Base-by-base conservation (phyloP, 306 rosid species). In the Quercus glauca region DNA sequence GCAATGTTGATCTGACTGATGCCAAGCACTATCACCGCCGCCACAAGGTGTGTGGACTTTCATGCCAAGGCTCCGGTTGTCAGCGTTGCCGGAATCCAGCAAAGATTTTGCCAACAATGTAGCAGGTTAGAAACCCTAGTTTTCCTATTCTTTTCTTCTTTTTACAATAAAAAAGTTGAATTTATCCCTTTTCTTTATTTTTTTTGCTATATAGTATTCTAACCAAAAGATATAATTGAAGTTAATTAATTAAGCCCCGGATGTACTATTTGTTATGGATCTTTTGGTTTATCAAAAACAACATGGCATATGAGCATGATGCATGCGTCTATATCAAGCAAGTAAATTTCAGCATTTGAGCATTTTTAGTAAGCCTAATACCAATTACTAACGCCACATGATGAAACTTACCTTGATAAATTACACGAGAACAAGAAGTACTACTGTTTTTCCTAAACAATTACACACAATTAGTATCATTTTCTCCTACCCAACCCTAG, bases 71-170 rank as follows among this genome's bases (percentile, higher is more conserved):
- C 98, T 79, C 65, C 90, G 68, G 64, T 74, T 4, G 98, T 90
- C 68, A 59, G 76, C 31, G 80, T 96, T 26, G 78, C 77, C 4
- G 93, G 92, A 1, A 69, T 69, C 31, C 88, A 81, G 5, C 97
- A 91, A 76, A 85, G 99, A 53, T 96, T 96, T 85, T 96, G 99
- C 85, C 99, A 96, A 79, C 99, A 96, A 91, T 96, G 99, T 78
- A 96, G 99, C 94, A 96, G 97, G 99, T 94, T 55, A 68, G 13
- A 84, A 83, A 90, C 97, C 92, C 93, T 90, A 86, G 79, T 78
- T 35, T 77, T 33, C 51, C 71, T 17, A 3, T 33, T 5, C 21
- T 67, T 43, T 75, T 1, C 0, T 45, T 3, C 14, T 45, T 45
- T 59, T 59, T 21, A 59, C 28, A 72, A 33, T 49, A 41, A 17